These are phyloP conservation scores for Lipomyces sp. DNA, from an alignment of 805 yeast species.

Conservation along the genomic window DNA sequence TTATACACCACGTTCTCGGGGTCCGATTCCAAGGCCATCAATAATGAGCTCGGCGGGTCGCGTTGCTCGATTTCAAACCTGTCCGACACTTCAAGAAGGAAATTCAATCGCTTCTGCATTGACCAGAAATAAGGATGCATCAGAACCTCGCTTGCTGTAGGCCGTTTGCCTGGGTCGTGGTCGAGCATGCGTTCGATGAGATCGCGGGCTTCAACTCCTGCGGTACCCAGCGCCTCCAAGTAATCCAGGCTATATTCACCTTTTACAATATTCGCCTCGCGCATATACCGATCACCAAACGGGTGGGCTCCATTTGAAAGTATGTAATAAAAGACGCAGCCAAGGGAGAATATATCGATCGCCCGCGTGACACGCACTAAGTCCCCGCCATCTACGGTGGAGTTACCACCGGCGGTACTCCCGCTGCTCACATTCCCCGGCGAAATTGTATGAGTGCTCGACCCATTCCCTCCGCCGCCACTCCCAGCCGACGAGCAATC, in stretches of 20 bases:
- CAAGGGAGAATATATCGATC: constrained; percentile 89
- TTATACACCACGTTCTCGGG: constrained; percentile 48
- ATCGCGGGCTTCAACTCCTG: constrained; percentile 65
- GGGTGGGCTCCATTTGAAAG: constrained; percentile 85
- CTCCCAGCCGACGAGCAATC: constrained; percentile 6
- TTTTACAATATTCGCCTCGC: constrained; percentile 85
- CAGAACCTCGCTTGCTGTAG: constrained; percentile 63
- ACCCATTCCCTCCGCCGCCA: background rate
- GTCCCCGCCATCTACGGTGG: constrained; percentile 41
- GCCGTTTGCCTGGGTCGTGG: constrained; percentile 64
- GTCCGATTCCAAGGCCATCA: constrained; percentile 53
- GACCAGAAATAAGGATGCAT: constrained; percentile 91
- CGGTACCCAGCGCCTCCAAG: constrained; percentile 43
- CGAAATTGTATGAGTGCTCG: constrained; percentile 5
- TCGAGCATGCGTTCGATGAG: constrained; percentile 70
- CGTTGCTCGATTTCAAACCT: constrained; percentile 80
- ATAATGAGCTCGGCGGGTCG: constrained; percentile 67
- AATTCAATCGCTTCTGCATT: constrained; percentile 68
- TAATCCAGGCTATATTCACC: constrained; percentile 53
- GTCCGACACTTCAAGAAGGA: constrained; percentile 82
- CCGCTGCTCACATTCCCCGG: too few species aligned
- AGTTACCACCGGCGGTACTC: constrained; percentile 27
- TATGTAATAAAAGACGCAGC: constrained; percentile 89
- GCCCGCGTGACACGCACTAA: constrained; percentile 69
- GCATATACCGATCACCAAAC: constrained; percentile 82